phyloP scores from a whole-genome alignment of 192 early-diverging fungal species.

The Phlyctochytrium planicorne region DNA sequence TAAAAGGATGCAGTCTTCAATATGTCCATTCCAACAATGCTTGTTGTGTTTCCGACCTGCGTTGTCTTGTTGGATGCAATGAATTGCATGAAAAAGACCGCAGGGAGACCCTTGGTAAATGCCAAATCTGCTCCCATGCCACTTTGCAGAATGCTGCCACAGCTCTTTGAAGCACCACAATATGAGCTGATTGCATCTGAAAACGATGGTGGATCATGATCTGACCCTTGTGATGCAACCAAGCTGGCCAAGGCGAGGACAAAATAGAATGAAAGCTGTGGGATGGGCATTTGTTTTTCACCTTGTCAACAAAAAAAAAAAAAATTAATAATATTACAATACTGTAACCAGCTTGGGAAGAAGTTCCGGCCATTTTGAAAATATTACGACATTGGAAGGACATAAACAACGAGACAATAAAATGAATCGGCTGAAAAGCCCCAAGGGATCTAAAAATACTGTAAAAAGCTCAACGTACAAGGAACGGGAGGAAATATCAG shows the following conservation, averaged over 20 bases:
- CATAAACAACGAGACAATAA: too few species aligned
- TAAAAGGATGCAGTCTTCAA: conserved; percentile 40
- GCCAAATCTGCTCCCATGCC: background rate
- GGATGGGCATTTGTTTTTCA: too few species aligned
- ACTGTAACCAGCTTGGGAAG: too few species aligned
- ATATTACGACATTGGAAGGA: too few species aligned
- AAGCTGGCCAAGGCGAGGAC: background rate
- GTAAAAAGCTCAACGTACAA: too few species aligned
- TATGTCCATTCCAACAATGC: background rate
- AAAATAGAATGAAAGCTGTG: too few species aligned
- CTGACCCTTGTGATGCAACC: background rate
- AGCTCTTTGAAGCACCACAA: background rate
- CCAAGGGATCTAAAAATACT: too few species aligned
- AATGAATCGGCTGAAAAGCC: too few species aligned
- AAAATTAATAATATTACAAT: too few species aligned
- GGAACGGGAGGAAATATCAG: too few species aligned
- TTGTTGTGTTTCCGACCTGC: background rate
- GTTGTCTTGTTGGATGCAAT: background rate
- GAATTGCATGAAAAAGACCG: conserved; percentile 2
- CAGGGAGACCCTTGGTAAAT: background rate
- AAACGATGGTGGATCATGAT: background rate
- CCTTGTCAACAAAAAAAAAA: too few species aligned
- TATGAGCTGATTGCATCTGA: background rate
- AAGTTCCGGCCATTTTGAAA: too few species aligned
- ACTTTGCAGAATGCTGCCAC: background rate